phyloP scores from a whole-genome alignment of 2,329 filamentous ascomycete species.

The Zymoseptoria ardabiliae region DNA sequence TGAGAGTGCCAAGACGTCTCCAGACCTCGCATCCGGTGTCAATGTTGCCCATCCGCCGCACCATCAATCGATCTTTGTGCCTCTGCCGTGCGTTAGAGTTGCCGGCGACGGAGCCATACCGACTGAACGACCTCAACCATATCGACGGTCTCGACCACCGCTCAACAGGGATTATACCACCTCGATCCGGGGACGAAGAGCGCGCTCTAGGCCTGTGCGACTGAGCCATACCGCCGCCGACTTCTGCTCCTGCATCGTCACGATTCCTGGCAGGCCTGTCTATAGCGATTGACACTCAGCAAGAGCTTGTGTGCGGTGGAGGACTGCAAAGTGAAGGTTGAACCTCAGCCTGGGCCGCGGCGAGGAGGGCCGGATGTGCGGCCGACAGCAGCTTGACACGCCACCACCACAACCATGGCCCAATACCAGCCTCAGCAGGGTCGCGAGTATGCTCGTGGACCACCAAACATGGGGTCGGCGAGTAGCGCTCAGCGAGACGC shows the following conservation, averaged over 20 bases:
- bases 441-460: conserved; percentile 43
- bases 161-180: not conserved
- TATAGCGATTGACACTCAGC: not conserved
- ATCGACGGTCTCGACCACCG: not conserved
- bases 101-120: not conserved
- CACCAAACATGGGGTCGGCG: conserved; percentile 45
- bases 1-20: not conserved
- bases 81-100: not conserved
- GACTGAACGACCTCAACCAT: not conserved
- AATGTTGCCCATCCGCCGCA: not conserved
- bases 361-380: conserved; percentile 15
- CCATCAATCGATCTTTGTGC: not conserved
- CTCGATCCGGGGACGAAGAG: not conserved
- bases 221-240: not conserved
- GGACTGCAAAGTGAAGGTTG: not conserved
- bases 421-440: conserved; percentile 58
- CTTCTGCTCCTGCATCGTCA: not conserved
- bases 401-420: conserved; percentile 43
- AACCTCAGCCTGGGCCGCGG: conserved; percentile 1
- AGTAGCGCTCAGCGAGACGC: conserved; percentile 71
- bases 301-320: not conserved
- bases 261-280: not conserved
- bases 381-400: conserved; percentile 9
- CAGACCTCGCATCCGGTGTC: not conserved
- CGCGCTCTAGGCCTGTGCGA: not conserved